These are phyloP conservation scores for Prunus campanulata DNA, from an alignment of 306 rosid species.

Conservation along the genomic window DNA sequence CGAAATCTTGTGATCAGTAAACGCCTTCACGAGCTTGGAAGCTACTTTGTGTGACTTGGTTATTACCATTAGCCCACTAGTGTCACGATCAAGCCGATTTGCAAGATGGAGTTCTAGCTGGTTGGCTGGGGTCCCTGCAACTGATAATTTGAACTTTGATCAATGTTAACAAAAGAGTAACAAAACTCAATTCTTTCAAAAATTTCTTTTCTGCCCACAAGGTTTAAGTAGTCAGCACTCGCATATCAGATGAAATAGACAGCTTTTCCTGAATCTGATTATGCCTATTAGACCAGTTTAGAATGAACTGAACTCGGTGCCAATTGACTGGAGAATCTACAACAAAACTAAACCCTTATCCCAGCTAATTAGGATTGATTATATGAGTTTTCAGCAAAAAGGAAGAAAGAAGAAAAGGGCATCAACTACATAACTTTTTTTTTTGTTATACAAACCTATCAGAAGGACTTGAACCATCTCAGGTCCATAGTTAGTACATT, in stretches of 20 bases:
- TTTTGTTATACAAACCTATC: no score
- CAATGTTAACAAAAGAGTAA: not conserved
- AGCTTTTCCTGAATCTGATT: not conserved
- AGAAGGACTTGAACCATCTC: no score
- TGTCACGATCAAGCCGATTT: constrained; percentile 85
- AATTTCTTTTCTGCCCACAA: not conserved
- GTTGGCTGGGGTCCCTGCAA: constrained; percentile 31
- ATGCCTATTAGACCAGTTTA: no score
- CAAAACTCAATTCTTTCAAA: not conserved
- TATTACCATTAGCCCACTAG: constrained; percentile 72
- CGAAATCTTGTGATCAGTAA: constrained; percentile 62
- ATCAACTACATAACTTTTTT: no score
- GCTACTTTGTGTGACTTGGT: constrained; percentile 87
- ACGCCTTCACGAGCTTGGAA: constrained; percentile 73
- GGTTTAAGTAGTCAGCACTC: not conserved
- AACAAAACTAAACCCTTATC: not conserved
- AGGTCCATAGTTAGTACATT: no score
- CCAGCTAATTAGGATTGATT: not conserved
- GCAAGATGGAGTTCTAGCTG: constrained; percentile 75
- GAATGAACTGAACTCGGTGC: not conserved
- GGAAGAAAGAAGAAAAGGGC: no score
- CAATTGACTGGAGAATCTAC: not conserved
- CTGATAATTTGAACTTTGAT: constrained; percentile 2
- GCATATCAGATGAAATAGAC: not conserved
- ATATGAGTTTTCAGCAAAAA: not conserved